Percentiles rank a stretch among this genome's conserved stretches.
Evolutionary conservation across 176 grass and related monocot genomes (phyloP).

Genomic region (Alloteropsis semialata): DNA sequence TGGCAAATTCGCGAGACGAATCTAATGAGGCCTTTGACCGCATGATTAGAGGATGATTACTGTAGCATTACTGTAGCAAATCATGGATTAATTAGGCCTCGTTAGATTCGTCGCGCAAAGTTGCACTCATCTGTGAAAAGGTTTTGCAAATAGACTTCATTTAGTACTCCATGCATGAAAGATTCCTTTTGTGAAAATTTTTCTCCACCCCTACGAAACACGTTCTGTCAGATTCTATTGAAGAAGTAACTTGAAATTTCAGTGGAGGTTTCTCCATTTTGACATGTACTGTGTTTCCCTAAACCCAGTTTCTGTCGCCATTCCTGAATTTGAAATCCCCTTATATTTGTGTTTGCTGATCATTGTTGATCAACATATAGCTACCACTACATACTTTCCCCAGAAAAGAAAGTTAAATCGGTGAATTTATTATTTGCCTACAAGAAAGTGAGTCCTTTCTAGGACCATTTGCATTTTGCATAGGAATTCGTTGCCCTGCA

Average conservation of each 20-base stretch:
- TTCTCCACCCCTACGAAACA: too few species aligned
- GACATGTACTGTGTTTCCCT: not conserved
- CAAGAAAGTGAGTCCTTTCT: not conserved
- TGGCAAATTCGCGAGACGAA: too few species aligned
- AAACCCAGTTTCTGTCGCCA: not conserved
- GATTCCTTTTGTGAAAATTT: too few species aligned
- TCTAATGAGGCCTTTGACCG: too few species aligned
- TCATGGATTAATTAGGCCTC: too few species aligned
- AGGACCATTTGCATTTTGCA: not conserved
- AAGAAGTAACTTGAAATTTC: not conserved
- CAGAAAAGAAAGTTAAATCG: not conserved
- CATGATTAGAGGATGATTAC: too few species aligned
- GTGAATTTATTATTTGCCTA: not conserved
- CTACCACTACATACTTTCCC: not conserved
- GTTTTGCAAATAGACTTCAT: too few species aligned
- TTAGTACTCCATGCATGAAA: too few species aligned
- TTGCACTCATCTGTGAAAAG: too few species aligned
- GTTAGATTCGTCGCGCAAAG: too few species aligned
- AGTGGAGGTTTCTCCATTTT: not conserved
- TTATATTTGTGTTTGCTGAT: not conserved
- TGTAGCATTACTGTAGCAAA: too few species aligned
- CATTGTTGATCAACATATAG: not conserved
- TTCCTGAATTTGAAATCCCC: conserved; percentile 1
- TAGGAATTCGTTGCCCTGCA: not conserved
- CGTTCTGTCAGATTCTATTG: not conserved